Evolutionary conservation across 2,329 filamentous ascomycete genomes (phyloP), one percentile per base, ranked within the genome.

Genomic region (Emericellopsis cladophorae): DNA sequence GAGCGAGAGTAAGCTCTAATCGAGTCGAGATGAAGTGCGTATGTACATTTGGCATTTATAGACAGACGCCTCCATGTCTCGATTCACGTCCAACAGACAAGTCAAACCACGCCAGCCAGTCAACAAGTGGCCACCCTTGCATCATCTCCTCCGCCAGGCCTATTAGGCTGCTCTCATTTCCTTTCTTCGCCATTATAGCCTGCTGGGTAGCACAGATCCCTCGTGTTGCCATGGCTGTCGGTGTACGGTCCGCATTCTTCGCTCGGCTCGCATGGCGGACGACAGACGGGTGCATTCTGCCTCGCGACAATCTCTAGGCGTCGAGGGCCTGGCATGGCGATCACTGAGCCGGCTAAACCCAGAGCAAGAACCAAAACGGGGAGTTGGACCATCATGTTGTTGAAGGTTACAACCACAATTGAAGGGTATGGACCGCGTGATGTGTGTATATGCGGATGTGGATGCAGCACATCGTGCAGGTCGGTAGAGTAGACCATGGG

Each of bases 1-100:
- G 16, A 44, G 41, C 9, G 48, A 41, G n/a, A 44, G 49, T 36
- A 59, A 54, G 43, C 36, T 60, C 29, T 61, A 47, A 49, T 40
- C 14, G 14, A 15, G 16, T 24, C 12, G n/a, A 39, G 16, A 21
- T 2, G 16, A 18, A 4, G 9, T 10, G 22, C 7, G 4, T 12
- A 9, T 29, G 26, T 35, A 35, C n/a, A 35, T 36, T 15, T 36
- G 34, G 31, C 31, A 32, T 4, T 32, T 15, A 32, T 15, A 32
- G 31, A 12, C 31, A 12, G n/a, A 21, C 18, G 18, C 18, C 26
- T 29, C 26, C 4, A 29, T 9, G 26, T 12, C 24, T 10, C 26
- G 26, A 29, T 29, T 4, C 4, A 32, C 6, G 11, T 32, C 31
- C 11, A 32, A 32, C 11, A 12, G 11, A 12, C 4, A 12, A 15